Percentiles rank a stretch among this genome's conserved stretches.
Evolutionary conservation across 306 rosid species (phyloP).

Genomic region (Arachis stenosperma): DNA sequence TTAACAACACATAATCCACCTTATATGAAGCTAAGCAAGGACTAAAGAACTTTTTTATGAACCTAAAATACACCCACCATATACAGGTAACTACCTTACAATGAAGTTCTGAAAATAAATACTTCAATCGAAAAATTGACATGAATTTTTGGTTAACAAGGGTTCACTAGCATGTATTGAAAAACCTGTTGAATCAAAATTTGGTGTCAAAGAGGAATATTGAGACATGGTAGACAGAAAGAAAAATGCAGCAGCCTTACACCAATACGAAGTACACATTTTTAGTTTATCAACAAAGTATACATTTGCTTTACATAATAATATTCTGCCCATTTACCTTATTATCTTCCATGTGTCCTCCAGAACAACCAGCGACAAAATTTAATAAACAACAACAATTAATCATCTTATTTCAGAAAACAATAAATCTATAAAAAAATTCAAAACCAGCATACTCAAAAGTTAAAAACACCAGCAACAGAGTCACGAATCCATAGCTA

Average conservation of each 20-base stretch:
- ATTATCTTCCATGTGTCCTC: constrained; percentile 49
- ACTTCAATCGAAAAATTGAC: constrained; percentile 10
- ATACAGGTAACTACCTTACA: background rate
- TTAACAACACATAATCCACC: background rate
- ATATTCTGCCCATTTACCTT: constrained; percentile 43
- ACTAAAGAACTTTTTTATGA: constrained; percentile 1
- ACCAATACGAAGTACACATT: constrained; percentile 11
- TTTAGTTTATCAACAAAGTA: constrained; percentile 18
- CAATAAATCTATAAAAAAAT: no score
- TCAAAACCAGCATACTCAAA: no score
- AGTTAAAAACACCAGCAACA: no score
- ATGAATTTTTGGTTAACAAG: background rate
- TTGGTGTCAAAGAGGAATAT: constrained; percentile 2
- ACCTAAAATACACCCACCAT: constrained; percentile 5
- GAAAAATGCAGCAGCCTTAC: constrained; percentile 1
- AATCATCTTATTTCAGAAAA: no score
- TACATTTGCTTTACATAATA: constrained; percentile 2
- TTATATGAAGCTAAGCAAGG: background rate
- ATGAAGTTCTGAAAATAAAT: background rate
- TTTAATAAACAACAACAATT: no score
- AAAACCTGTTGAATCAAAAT: constrained; percentile 16
- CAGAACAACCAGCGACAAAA: constrained; percentile 19
- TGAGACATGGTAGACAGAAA: background rate
- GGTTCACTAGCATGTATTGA: constrained; percentile 10
- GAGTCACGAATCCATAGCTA: no score